phyloP scores from a whole-genome alignment of 805 yeast species.

The Wickerhamomyces kurtzmanii region DNA sequence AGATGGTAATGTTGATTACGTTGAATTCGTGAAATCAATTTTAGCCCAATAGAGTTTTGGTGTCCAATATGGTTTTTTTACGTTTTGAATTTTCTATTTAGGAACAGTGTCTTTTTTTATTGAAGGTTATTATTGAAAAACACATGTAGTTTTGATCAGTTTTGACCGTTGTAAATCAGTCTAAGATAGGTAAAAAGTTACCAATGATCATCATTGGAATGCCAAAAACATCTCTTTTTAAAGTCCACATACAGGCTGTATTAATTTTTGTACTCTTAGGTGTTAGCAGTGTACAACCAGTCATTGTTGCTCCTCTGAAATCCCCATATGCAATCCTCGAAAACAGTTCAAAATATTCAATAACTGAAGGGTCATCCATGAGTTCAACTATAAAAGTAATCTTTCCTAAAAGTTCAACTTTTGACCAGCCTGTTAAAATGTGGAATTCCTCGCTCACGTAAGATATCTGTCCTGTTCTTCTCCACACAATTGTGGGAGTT shows the following conservation, averaged over 20 bases:
- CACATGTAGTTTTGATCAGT: not conserved
- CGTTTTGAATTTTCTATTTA: conserved; percentile 1
- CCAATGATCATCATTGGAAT: conserved; percentile 96
- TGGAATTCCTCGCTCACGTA: conserved; percentile 94
- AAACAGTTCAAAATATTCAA: conserved; percentile 82
- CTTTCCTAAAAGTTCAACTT: conserved; percentile 54
- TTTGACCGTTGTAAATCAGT: conserved; percentile 6
- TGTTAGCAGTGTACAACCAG: conserved; percentile 71
- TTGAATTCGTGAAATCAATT: conserved; percentile 87
- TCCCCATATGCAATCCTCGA: conserved; percentile 85
- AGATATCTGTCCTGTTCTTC: conserved; percentile 91
- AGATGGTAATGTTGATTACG: conserved; percentile 93
- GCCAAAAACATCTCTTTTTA: conserved; percentile 91
- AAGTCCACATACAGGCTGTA: conserved; percentile 85
- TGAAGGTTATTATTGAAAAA: not conserved
- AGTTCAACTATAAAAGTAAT: conserved; percentile 69
- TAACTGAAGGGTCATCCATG: conserved; percentile 78
- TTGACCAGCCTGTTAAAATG: conserved; percentile 83
- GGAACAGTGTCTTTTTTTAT: not conserved
- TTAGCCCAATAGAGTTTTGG: conserved; percentile 58
- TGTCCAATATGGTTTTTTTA: not conserved
- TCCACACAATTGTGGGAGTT: conserved; percentile 92
- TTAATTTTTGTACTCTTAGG: conserved; percentile 43
- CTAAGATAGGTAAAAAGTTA: conserved; percentile 74
- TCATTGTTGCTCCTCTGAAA: conserved; percentile 81